Evolutionary conservation across 768 basidiomycete species (phyloP).

Genomic region (Clitopilus hobsonii): DNA sequence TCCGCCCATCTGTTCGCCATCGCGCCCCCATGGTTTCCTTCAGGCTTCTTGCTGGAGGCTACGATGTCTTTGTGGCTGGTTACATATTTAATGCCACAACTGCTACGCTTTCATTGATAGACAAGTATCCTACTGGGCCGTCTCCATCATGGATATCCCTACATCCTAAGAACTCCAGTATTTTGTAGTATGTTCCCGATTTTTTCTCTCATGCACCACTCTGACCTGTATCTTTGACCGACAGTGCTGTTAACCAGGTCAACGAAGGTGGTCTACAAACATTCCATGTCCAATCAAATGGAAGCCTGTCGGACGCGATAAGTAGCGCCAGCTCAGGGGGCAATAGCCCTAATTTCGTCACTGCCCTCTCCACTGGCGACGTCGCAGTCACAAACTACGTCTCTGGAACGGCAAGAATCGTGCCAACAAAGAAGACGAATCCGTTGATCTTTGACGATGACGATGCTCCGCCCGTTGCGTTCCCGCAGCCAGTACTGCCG

Average conservation of each 20-base stretch:
- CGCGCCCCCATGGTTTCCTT: constrained; percentile 77
- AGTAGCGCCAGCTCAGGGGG: constrained; percentile 48
- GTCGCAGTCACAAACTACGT: constrained; percentile 60
- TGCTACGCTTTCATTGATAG: constrained; percentile 39
- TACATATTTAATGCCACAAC: constrained; percentile 56
- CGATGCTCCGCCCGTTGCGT: constrained; percentile 41
- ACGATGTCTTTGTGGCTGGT: constrained; percentile 53
- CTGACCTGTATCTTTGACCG: neutral
- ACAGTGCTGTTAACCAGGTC: constrained; percentile 60
- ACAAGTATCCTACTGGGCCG: constrained; percentile 43
- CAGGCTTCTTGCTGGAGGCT: constrained; percentile 67
- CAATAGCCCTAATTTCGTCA: constrained; percentile 44
- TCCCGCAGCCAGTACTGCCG: constrained; percentile 38
- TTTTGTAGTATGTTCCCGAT: constrained; percentile 53
- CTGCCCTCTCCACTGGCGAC: constrained; percentile 47
- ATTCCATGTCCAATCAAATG: constrained; percentile 43
- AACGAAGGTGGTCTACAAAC: constrained; percentile 48
- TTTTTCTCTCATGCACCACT: neutral
- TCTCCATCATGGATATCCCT: constrained; percentile 59
- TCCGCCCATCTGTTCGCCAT: no score
- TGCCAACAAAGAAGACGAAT: constrained; percentile 34
- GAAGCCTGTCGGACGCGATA: constrained; percentile 36
- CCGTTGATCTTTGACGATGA: constrained; percentile 28
- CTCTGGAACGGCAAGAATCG: constrained; percentile 49
- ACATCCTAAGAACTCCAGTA: constrained; percentile 51